Evolutionary conservation across 495 filamentous ascomycete genomes (phyloP).

Genomic region (Xylaria palmicola): DNA sequence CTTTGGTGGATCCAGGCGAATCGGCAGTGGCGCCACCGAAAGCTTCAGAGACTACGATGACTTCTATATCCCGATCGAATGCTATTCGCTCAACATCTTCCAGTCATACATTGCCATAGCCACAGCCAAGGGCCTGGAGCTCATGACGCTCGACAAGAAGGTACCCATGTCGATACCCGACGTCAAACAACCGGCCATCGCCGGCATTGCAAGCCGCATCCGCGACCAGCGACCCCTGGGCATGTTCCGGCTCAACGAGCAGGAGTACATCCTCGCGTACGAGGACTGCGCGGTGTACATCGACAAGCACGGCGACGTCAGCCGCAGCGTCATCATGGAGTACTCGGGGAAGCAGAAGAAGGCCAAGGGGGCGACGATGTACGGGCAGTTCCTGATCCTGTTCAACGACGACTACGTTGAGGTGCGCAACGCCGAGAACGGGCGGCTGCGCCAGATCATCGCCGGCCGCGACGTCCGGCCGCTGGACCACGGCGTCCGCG

Average conservation of each 20-base stretch:
- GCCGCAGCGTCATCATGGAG: conserved; percentile 90
- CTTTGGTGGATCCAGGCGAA: conserved; percentile 51
- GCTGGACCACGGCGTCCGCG: conserved; percentile 78
- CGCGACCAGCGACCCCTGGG: conserved; percentile 79
- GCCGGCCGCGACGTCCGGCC: conserved; percentile 82
- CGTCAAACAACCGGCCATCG: conserved; percentile 69
- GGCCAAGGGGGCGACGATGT: conserved; percentile 70
- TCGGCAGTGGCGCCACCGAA: conserved; percentile 71
- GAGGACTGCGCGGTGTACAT: conserved; percentile 95
- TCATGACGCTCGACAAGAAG: conserved; percentile 96
- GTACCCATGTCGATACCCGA: conserved; percentile 87
- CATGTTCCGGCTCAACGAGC: conserved; percentile 93
- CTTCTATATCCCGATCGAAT: conserved; percentile 98
- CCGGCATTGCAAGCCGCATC: conserved; percentile 77
- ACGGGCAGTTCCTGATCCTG: conserved; percentile 76
- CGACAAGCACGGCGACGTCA: conserved; percentile 96
- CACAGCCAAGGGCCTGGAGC: conserved; percentile 90
- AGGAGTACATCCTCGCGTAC: conserved; percentile 91
- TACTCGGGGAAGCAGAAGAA: conserved; percentile 88
- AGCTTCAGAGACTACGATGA: conserved; percentile 98
- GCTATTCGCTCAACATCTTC: conserved; percentile 93
- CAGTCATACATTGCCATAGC: conserved; percentile 87
- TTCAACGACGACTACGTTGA: conserved; percentile 92
- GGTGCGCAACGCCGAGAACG: conserved; percentile 94
- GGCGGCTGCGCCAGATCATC: conserved; percentile 89